Percentiles rank a stretch among this genome's conserved stretches.
These are phyloP conservation scores for Lentinula sp. DNA, from an alignment of 768 basidiomycete genomes.

Conservation along the genomic window DNA sequence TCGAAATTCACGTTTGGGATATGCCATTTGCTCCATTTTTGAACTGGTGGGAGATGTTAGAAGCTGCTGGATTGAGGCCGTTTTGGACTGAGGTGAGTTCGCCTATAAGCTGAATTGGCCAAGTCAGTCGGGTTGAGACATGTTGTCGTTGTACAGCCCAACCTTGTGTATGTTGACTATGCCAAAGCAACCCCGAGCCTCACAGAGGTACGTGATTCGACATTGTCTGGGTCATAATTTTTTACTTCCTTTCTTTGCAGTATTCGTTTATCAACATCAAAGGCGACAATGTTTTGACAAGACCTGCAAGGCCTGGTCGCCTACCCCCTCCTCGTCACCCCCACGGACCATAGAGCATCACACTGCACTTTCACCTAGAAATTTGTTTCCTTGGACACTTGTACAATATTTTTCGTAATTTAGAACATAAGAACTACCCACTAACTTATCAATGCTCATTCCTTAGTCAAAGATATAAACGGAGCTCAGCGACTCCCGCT, in stretches of 20 bases:
- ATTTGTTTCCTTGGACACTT: no score
- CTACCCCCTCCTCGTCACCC: background rate
- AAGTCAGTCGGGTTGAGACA: background rate
- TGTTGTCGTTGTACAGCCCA: constrained; percentile 29
- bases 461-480: no score
- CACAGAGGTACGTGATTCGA: constrained; percentile 34
- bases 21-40: constrained; percentile 48
- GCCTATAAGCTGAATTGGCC: background rate
- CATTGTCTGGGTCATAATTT: background rate
- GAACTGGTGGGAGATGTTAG: constrained; percentile 67
- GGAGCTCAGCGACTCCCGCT: no score
- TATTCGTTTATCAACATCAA: constrained; percentile 52
- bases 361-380: no score
- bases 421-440: no score
- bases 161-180: constrained; percentile 54
- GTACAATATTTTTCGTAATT: no score
- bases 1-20: constrained; percentile 57
- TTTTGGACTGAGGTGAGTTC: constrained; percentile 57
- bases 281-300: constrained; percentile 42
- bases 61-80: constrained; percentile 60
- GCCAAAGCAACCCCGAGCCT: constrained; percentile 41
- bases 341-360: background rate
- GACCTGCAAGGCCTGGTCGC: background rate
- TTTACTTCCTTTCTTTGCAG: constrained; percentile 16
- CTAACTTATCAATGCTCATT: no score